phyloP scores from a whole-genome alignment of 2,329 filamentous ascomycete genomes.

The Gnomoniopsis sp. region DNA sequence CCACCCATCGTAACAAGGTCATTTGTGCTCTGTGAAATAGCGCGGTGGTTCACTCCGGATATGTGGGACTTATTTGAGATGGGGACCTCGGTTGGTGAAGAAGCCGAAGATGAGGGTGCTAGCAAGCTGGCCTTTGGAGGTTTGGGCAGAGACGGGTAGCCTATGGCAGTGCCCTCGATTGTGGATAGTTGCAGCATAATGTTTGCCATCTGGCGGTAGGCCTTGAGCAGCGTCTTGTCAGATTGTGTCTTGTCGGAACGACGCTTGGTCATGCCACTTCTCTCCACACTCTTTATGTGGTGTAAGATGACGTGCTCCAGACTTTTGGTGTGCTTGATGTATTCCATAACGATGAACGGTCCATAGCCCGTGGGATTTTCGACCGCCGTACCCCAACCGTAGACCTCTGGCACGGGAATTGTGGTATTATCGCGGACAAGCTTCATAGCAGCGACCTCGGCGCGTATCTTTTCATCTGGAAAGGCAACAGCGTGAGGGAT shows the following conservation, averaged over 20 bases:
- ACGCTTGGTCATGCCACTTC: background rate
- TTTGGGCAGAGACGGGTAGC: background rate
- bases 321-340: slow-evolving; percentile 25
- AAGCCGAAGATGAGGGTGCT: background rate
- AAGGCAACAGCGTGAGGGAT: slow-evolving; percentile 19
- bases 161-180: background rate
- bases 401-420: slow-evolving; percentile 32
- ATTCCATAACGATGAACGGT: slow-evolving; percentile 37
- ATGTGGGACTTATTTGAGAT: background rate
- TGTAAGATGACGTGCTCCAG: background rate
- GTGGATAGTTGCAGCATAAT: slow-evolving; percentile 11
- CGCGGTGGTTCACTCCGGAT: background rate
- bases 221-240: slow-evolving; percentile 1
- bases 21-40: background rate
- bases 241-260: too few relatives aligned
- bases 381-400: slow-evolving; percentile 27
- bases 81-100: background rate
- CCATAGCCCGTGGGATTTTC: slow-evolving; percentile 32
- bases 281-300: background rate
- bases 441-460: slow-evolving; percentile 33
- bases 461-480: slow-evolving; percentile 33
- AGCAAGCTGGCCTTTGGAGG: too few relatives aligned
- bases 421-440: slow-evolving; percentile 30
- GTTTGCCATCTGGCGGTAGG: slow-evolving; percentile 8
- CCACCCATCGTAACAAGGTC: background rate